phyloP scores from a whole-genome alignment of 116 monocot genomes.

The Dioscorea cayenensis region DNA sequence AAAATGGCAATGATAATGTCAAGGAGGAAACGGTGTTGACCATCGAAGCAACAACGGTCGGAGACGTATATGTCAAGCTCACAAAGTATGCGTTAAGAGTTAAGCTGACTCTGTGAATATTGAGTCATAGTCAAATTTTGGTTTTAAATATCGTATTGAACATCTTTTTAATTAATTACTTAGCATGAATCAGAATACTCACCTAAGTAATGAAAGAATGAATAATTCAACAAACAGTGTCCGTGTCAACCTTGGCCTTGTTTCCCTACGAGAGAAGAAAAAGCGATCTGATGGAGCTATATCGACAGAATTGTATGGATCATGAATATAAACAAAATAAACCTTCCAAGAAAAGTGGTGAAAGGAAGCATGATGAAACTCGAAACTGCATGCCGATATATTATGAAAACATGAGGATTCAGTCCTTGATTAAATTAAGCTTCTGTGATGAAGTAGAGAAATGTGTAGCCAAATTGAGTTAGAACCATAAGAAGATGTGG shows the following conservation, averaged over 20 bases:
- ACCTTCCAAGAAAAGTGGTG: constrained; percentile 83
- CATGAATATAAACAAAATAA: not conserved
- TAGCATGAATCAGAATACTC: constrained; percentile 1
- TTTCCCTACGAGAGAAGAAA: constrained; percentile 31
- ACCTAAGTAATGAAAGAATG: constrained; percentile 79
- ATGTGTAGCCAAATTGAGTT: constrained; percentile 58
- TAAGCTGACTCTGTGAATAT: constrained; percentile 51
- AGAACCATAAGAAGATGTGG: constrained; percentile 67
- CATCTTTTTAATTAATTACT: not conserved
- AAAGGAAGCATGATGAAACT: constrained; percentile 52
- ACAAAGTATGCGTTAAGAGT: constrained; percentile 89
- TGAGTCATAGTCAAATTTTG: not conserved
- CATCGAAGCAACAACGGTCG: constrained; percentile 73
- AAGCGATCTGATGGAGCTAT: not conserved
- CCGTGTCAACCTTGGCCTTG: constrained; percentile 82
- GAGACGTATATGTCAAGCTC: constrained; percentile 79
- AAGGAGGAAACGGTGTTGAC: constrained; percentile 73
- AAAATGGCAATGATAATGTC: constrained; percentile 78
- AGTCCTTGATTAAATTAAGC: constrained; percentile 69
- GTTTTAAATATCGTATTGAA: not conserved
- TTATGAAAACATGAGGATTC: constrained; percentile 63
- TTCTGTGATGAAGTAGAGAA: constrained; percentile 79
- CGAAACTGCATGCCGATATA: constrained; percentile 54
- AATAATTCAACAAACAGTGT: constrained; percentile 69
- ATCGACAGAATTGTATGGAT: not conserved